These are phyloP conservation scores for Leonotis leonurus DNA, from an alignment of 257 asterid species.

Conservation along the genomic window DNA sequence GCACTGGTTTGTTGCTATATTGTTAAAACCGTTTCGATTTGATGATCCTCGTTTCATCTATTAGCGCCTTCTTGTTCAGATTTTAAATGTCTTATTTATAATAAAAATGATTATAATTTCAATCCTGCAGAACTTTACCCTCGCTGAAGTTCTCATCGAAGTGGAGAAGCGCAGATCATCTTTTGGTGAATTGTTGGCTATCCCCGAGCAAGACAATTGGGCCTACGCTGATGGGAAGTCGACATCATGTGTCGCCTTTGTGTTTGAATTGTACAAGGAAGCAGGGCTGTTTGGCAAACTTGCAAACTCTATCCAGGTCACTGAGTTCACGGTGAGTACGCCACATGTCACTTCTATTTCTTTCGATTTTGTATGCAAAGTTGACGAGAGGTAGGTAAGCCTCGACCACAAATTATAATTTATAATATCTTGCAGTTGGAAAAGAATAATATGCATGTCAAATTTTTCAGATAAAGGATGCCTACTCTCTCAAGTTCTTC, in stretches of 20 bases:
- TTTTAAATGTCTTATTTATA: no score
- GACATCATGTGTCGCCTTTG: slow-evolving; percentile 80
- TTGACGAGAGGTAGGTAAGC: no score
- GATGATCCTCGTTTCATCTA: background rate
- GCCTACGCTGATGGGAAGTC: slow-evolving; percentile 87
- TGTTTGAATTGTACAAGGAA: slow-evolving; percentile 83
- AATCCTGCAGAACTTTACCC: slow-evolving; percentile 54
- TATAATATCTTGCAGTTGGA: no score
- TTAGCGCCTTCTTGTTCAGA: no score
- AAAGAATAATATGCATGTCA: slow-evolving; percentile 3
- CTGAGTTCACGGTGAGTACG: slow-evolving; percentile 95
- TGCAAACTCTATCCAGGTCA: slow-evolving; percentile 62
- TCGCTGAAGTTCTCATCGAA: slow-evolving; percentile 77
- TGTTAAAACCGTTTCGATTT: no score
- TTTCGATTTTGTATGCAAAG: background rate
- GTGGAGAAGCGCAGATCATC: slow-evolving; percentile 87
- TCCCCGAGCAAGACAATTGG: slow-evolving; percentile 93
- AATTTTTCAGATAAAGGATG: slow-evolving; percentile 81
- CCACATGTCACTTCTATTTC: background rate
- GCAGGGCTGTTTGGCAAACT: slow-evolving; percentile 80
- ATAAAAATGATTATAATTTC: background rate
- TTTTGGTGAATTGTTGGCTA: slow-evolving; percentile 67
- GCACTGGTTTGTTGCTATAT: no score
- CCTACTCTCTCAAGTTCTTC: slow-evolving; percentile 63
- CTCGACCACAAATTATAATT: no score